Conservation (phyloP, 495 filamentous ascomycete species). For the Aspergillus funiculosus region DNA sequence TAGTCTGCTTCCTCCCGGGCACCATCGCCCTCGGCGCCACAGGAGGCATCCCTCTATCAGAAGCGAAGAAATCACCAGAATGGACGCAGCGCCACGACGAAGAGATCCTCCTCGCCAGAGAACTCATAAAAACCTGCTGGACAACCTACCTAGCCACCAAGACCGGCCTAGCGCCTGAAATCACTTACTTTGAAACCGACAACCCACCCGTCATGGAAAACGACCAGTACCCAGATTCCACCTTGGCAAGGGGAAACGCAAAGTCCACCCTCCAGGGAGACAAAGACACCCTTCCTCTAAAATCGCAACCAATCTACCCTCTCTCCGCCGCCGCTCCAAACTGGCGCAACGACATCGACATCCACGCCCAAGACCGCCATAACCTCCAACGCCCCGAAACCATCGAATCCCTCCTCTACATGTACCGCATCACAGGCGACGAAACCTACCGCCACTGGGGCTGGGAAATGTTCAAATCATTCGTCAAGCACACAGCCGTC, state of each 20-base stretch:
- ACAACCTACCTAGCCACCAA: slow-evolving; percentile 85
- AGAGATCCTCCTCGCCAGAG: slow-evolving; percentile 76
- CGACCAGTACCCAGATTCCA: slow-evolving; percentile 37
- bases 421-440: slow-evolving; percentile 97
- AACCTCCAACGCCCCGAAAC: slow-evolving; percentile 97
- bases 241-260: slow-evolving; percentile 19
- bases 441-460: slow-evolving; percentile 90
- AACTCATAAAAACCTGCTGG: slow-evolving; percentile 96
- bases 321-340: slow-evolving; percentile 12
- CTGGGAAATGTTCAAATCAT: slow-evolving; percentile 96
- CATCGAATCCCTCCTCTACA: slow-evolving; percentile 90
- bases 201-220: slow-evolving; percentile 41
- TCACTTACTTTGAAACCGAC: slow-evolving; percentile 77
- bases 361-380: slow-evolving; percentile 71
- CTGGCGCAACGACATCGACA: slow-evolving; percentile 70
- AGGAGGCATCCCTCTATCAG: slow-evolving; percentile 63
- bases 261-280: slow-evolving; percentile 5
- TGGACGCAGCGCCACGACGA: slow-evolving; percentile 80
- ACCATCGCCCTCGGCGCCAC: slow-evolving; percentile 89
- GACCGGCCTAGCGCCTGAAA: slow-evolving; percentile 88
- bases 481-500: slow-evolving; percentile 75
- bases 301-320: slow-evolving; percentile 30
- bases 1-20: slow-evolving; percentile 96
- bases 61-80: slow-evolving; percentile 59
- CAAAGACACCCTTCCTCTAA: slow-evolving; percentile 23